Base-by-base conservation (phyloP, 2,329 filamentous ascomycete genomes). In the Neonectria coccinea region DNA sequence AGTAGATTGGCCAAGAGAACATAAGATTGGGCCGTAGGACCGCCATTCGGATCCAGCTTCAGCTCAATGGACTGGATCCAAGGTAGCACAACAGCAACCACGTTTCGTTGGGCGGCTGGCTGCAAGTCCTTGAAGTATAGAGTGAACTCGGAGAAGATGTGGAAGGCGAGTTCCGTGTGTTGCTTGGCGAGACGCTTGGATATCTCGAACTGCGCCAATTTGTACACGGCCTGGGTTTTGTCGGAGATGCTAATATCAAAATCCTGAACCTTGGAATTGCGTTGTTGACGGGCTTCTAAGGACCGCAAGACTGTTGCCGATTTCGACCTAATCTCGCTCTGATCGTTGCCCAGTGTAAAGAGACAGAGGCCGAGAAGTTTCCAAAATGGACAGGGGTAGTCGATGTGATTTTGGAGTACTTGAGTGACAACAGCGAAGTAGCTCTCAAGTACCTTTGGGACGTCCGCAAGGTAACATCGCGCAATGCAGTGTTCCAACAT, bases 181-280 rank as follows among this genome's bases (percentile, higher is more conserved):
- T 97, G 92, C 73, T 92, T 93, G 1, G 94, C 92, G 42, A 99
- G 86, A 20, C 94, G 87, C 73, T 95, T 94, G 0, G 96, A 98
- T 22, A 97, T 97, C 76, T 98, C 95, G 70, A 97, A 98, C 75
- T 99, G 96, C 0, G 97, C 96, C 48, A 97, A 85, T 80, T 99
- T 99, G 80, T 98, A 99, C 3, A 99, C 95, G 0, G 95, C 94
- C 70, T 97, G 97, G 0, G 97, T 99, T 80, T 97, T 98, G 80
- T 99, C 97, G 0, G 95, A 97, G 62, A 99, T 96, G 77, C 94
- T 97, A 73, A 99, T 98, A 74, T 99, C 96, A 64, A 97, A 97
- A 77, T 99, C 96, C 76, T 97, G 93, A 7, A 99, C 89, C 75
- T 97, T 97, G 1, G 95, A 97, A 68, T 89, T 96, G 69, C 92